Conservation (phyloP, 257 asterid genomes). For the Jasminum sambac region DNA sequence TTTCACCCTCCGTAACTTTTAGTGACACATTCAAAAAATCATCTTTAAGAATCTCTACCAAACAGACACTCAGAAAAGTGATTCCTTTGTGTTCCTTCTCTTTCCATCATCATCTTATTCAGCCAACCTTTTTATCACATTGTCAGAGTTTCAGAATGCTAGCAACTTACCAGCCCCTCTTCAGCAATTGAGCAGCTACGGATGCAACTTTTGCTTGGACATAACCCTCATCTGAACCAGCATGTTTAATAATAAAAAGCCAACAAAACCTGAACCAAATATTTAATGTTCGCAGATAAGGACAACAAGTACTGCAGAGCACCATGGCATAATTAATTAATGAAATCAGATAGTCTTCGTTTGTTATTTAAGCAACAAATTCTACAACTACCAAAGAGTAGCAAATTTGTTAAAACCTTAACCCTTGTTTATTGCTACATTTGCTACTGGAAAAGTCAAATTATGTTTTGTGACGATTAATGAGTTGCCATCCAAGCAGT, state of each 20-base stretch:
- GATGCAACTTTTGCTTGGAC: conserved; percentile 82
- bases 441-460: not conserved
- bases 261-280: conserved; percentile 77
- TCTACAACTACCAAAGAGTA: not conserved
- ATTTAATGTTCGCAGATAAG: conserved; percentile 19
- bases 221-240: conserved; percentile 76
- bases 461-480: not conserved
- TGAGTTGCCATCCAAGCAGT: not conserved
- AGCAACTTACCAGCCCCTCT: conserved; percentile 90
- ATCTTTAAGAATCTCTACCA: no score
- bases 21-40: no score
- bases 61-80: not conserved
- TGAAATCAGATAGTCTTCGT: not conserved
- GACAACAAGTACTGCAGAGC: not conserved
- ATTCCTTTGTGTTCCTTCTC: conserved; percentile 3
- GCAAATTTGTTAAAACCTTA: not conserved
- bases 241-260: conserved; percentile 69
- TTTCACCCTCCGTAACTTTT: no score
- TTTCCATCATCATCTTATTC: conserved; percentile 7
- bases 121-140: not conserved
- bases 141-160: conserved; percentile 16
- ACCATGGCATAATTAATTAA: not conserved
- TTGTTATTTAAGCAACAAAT: not conserved
- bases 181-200: conserved; percentile 88
- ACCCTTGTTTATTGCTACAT: not conserved